Conservation (phyloP, 441 rosid species). For the Gossypium aridum region DNA sequence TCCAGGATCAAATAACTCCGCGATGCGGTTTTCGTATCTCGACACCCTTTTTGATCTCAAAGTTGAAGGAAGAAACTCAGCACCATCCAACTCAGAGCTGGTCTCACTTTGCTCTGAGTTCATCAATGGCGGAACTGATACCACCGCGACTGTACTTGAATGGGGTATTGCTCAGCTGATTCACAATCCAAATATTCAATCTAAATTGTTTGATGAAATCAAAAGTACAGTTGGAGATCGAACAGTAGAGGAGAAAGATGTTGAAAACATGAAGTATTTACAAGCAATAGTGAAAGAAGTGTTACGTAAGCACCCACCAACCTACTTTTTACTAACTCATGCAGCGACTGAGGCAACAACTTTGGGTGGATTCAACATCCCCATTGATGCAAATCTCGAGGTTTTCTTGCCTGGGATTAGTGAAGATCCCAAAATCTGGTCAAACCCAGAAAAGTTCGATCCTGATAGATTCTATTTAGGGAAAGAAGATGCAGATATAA, state of each 20-base stretch:
- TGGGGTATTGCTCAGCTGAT: conserved; percentile 87
- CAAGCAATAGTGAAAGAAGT: conserved; percentile 58
- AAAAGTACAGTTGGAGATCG: conserved; percentile 39
- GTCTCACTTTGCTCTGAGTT: conserved; percentile 83
- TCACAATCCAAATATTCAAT: conserved; percentile 52
- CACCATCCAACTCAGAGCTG: conserved; percentile 59
- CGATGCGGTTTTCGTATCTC: conserved; percentile 66
- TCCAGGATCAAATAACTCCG: conserved; percentile 40
- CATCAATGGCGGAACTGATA: conserved; percentile 77
- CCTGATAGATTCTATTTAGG: conserved; percentile 63
- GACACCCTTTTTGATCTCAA: conserved; percentile 65
- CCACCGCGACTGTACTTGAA: conserved; percentile 72
- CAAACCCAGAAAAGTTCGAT: conserved; percentile 50
- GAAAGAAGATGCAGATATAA: conserved; percentile 63
- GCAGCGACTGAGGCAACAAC: conserved; percentile 59
- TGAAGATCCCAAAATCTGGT: conserved; percentile 62
- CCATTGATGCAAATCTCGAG: conserved; percentile 53
- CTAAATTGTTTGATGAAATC: conserved; percentile 60
- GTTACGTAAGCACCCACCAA: conserved; percentile 85
- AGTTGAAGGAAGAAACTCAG: conserved; percentile 45
- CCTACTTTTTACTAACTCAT: conserved; percentile 59
- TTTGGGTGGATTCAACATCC: conserved; percentile 62
- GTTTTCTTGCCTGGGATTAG: conserved; percentile 43
- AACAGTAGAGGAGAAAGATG: conserved; percentile 54
- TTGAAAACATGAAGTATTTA: conserved; percentile 53